Conservation (phyloP, 257 asterid species). For the Forsythia suspensa region DNA sequence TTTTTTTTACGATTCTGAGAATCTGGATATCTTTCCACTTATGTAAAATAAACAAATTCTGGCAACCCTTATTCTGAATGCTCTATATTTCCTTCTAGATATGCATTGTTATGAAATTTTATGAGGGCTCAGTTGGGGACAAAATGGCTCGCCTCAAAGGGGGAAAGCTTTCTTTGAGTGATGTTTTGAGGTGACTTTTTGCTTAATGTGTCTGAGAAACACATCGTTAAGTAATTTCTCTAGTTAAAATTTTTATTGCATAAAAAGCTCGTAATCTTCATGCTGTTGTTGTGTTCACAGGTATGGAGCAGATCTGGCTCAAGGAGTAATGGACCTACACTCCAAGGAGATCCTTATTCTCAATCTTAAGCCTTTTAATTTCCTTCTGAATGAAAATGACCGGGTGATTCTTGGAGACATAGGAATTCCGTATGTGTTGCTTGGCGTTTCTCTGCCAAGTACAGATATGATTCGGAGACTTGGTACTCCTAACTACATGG, state of each 20-base stretch:
- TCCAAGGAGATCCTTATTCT: conserved; percentile 70
- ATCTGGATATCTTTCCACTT: neutral
- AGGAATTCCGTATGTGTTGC: conserved; percentile 63
- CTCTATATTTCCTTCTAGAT: conserved; percentile 47
- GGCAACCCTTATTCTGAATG: conserved; percentile 13
- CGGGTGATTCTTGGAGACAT: conserved; percentile 68
- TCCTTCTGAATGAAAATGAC: conserved; percentile 63
- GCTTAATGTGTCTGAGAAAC: neutral
- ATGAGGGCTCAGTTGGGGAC: conserved; percentile 83
- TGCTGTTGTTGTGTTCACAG: conserved; percentile 30
- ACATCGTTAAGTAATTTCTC: neutral
- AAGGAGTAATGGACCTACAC: conserved; percentile 81
- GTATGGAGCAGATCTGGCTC: conserved; percentile 82
- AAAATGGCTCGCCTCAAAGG: conserved; percentile 67
- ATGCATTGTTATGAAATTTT: conserved; percentile 80
- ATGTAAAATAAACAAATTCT: neutral
- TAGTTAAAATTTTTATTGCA: neutral
- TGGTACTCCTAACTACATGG: conserved; percentile 91
- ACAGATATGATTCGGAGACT: conserved; percentile 59
- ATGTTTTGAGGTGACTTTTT: conserved; percentile 73
- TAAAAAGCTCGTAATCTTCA: neutral
- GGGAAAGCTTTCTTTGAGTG: conserved; percentile 66
- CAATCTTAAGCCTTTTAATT: conserved; percentile 80
- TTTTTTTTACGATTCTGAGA: neutral
- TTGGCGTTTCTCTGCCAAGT: conserved; percentile 60